phyloP scores from a whole-genome alignment of 1,284 basidiomycete genomes.

The Puccinia brachypodii region DNA sequence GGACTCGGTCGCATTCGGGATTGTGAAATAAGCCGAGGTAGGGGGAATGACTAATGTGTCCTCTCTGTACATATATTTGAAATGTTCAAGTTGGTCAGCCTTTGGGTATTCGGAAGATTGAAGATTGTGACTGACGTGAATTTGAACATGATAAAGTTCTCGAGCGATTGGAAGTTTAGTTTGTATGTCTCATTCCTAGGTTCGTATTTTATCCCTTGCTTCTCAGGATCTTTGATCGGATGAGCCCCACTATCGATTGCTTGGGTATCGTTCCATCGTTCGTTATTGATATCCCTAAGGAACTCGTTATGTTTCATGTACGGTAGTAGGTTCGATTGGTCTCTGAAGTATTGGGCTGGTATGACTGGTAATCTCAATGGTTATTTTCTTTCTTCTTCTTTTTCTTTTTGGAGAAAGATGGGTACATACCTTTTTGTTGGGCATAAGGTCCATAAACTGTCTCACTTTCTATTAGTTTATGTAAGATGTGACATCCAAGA shows the following conservation, averaged over 20 bases:
- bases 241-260: background rate
- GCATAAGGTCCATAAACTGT: conserved; percentile 42
- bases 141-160: conserved; percentile 57
- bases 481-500: conserved; percentile 54
- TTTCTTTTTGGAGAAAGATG: background rate
- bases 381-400: background rate
- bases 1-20: conserved; percentile 20
- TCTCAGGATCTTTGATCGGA: background rate
- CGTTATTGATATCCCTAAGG: conserved; percentile 55
- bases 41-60: conserved; percentile 32
- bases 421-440: conserved; percentile 4
- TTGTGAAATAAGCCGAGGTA: conserved; percentile 34
- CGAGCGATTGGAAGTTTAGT: conserved; percentile 53
- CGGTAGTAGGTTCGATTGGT: conserved; percentile 53
- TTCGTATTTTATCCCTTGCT: background rate
- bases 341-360: conserved; percentile 56
- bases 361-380: conserved; percentile 17
- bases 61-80: background rate
- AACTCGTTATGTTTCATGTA: conserved; percentile 56
- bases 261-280: conserved; percentile 31
- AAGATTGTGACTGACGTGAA: conserved; percentile 50
- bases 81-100: background rate
- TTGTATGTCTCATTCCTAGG: conserved; percentile 54
- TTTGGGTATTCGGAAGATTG: background rate
- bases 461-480: conserved; percentile 24